These are phyloP conservation scores for Boletus sensibilis DNA, from an alignment of 768 basidiomycete genomes.

Conservation along the genomic window DNA sequence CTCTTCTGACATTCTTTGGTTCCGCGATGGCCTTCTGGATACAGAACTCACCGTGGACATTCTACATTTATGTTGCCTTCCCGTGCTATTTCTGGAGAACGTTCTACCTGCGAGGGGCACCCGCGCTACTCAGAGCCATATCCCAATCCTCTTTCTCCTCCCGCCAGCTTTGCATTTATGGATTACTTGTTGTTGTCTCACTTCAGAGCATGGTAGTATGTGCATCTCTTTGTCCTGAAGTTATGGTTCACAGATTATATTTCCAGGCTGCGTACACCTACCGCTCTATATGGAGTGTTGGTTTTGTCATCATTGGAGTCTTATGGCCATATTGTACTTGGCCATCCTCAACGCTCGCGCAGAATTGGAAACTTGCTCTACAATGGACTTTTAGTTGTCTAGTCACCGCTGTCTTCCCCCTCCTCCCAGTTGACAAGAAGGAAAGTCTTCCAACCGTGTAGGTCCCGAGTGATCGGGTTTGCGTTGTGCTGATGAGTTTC, in stretches of 20 bases:
- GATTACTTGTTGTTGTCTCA: conserved; percentile 38
- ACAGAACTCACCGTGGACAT: conserved; percentile 68
- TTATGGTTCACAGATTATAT: background rate
- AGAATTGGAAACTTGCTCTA: conserved; percentile 28
- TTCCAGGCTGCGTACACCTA: conserved; percentile 66
- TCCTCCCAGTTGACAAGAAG: conserved; percentile 68
- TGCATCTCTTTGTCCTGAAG: conserved; percentile 5
- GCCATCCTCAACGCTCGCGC: conserved; percentile 35
- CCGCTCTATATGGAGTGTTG: conserved; percentile 69
- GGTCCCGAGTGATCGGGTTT: conserved; percentile 23
- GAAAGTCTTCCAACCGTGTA: conserved; percentile 65
- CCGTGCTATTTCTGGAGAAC: conserved; percentile 78
- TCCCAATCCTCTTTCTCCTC: conserved; percentile 26
- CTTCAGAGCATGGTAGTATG: conserved; percentile 76
- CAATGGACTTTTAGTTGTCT: conserved; percentile 54
- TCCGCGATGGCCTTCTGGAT: conserved; percentile 54
- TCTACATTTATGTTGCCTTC: conserved; percentile 73
- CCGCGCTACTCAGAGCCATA: conserved; percentile 11
- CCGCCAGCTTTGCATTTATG: conserved; percentile 25
- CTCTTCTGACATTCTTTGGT: conserved; percentile 30
- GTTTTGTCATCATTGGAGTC: conserved; percentile 57
- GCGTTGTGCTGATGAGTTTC: conserved; percentile 7
- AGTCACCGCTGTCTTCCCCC: conserved; percentile 62
- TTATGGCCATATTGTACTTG: conserved; percentile 64
- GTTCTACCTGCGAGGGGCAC: conserved; percentile 35